Conservation (phyloP, 345 rosid genomes). For the Populus tremula region DNA sequence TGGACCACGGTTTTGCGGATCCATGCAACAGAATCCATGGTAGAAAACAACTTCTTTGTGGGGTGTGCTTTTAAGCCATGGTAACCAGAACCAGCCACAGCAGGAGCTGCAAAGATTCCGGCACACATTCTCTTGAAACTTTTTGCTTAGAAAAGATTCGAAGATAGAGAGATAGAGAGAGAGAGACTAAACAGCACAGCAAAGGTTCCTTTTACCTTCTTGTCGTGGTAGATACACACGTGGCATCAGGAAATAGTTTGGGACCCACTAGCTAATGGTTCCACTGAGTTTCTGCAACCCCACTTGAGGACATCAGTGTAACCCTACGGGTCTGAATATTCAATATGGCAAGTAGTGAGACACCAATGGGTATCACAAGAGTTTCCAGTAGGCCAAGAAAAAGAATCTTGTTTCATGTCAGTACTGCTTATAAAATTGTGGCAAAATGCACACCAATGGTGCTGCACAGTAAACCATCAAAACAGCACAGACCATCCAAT, state of each 20-base stretch:
- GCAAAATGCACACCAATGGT: not conserved
- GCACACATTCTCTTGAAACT: constrained; percentile 41
- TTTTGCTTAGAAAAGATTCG: not conserved
- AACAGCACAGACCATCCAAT: not conserved
- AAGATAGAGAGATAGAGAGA: not conserved
- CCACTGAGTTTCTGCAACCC: not conserved
- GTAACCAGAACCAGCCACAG: constrained; percentile 25
- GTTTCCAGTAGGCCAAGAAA: not conserved
- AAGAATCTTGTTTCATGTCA: too few species aligned
- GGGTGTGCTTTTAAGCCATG: constrained; percentile 35
- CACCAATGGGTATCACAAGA: not conserved
- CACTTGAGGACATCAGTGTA: not conserved
- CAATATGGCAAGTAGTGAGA: not conserved
- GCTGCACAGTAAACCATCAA: not conserved
- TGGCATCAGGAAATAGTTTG: not conserved
- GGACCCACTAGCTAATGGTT: constrained; percentile 9
- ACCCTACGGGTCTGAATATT: not conserved
- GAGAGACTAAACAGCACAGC: not conserved
- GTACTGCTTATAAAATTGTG: not conserved
- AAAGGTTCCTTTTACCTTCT: not conserved
- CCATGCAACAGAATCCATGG: constrained; percentile 40
- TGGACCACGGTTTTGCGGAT: constrained; percentile 46
- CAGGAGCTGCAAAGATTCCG: constrained; percentile 38
- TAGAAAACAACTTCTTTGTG: constrained; percentile 26
- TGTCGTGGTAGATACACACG: not conserved